These are phyloP conservation scores for Coccomyxa sp. DNA, from an alignment of 139 green algal species.

Conservation along the genomic window DNA sequence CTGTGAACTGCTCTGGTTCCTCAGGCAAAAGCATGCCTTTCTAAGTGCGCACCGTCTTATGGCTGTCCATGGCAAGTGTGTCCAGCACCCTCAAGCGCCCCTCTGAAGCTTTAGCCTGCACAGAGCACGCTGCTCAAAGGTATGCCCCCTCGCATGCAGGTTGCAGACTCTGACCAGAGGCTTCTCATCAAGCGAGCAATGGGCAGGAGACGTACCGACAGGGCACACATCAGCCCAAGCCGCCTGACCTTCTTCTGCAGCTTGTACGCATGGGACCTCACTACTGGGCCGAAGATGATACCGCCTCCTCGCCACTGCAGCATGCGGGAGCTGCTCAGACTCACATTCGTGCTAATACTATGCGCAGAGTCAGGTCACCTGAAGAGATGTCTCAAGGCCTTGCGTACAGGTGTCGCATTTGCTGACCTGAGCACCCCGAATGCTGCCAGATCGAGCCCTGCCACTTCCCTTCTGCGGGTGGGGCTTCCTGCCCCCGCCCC, in stretches of 20 bases:
- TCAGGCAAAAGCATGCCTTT: neutral
- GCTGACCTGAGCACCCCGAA: conserved; percentile 60
- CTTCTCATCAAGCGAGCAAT: neutral
- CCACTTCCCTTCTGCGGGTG: conserved; percentile 63
- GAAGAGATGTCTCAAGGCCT: neutral
- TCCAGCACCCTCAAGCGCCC: conserved; percentile 75
- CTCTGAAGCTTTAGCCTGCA: conserved; percentile 66
- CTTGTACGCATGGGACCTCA: conserved; percentile 65
- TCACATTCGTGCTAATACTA: neutral
- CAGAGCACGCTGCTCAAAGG: neutral
- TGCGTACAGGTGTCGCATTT: neutral
- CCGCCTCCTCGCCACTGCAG: conserved; percentile 70
- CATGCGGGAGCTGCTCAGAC: neutral
- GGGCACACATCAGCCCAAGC: conserved; percentile 77
- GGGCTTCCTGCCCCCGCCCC: conserved; percentile 61
- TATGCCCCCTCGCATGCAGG: neutral
- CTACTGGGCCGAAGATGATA: conserved; percentile 64
- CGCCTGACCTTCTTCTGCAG: conserved; percentile 73
- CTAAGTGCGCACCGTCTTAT: conserved; percentile 40
- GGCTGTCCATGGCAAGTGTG: conserved; percentile 28
- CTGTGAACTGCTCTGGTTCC: neutral
- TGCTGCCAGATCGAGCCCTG: conserved; percentile 49
- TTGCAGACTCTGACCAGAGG: neutral
- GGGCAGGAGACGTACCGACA: conserved; percentile 53
- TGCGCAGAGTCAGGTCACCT: neutral